These are phyloP conservation scores for Trichoderma semiorbis DNA, from an alignment of 2,329 filamentous ascomycete species.

Conservation along the genomic window DNA sequence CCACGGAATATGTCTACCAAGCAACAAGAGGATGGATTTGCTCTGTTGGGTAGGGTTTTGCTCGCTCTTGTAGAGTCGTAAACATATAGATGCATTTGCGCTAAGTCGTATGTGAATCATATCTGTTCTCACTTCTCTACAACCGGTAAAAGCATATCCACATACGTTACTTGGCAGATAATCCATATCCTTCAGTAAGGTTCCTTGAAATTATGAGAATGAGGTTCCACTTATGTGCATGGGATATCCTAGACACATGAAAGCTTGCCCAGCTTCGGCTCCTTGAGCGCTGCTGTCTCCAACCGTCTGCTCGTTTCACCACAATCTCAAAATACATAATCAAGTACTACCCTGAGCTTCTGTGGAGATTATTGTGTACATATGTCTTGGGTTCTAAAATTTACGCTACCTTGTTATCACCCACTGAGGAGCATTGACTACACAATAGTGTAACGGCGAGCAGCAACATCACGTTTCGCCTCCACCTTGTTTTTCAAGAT, in stretches of 20 bases:
- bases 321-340: not conserved
- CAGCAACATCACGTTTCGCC: no score
- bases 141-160: not conserved
- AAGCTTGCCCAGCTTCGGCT: not conserved
- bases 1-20: no score
- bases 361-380: not conserved
- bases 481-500: no score
- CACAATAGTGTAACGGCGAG: no score
- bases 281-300: not conserved
- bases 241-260: not conserved
- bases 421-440: not conserved
- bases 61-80: no score
- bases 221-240: not conserved
- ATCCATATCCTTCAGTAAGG: not conserved
- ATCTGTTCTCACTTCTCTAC: not conserved
- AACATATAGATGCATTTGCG: no score
- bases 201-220: not conserved
- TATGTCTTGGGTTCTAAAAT: not conserved
- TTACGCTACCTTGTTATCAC: not conserved
- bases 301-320: not conserved
- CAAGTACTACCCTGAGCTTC: not conserved
- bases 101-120: no score
- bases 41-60: no score
- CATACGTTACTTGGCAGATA: not conserved
- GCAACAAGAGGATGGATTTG: no score